Evolutionary conservation across 2,329 filamentous ascomycete species (phyloP).

Genomic region (Diplodia mutila): DNA sequence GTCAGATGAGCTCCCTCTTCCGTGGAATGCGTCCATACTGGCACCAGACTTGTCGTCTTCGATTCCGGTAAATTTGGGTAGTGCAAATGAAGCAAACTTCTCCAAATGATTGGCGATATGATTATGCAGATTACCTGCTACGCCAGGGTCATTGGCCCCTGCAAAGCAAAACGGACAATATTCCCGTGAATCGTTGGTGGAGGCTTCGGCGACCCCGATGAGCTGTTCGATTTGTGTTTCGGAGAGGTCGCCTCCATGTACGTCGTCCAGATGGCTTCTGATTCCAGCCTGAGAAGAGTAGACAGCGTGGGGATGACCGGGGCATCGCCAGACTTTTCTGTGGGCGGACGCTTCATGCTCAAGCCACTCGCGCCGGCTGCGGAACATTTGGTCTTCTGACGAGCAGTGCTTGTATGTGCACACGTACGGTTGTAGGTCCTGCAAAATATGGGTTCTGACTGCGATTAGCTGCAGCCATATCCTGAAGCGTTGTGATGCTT

Average conservation of each 20-base stretch:
- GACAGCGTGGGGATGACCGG: slow-evolving; percentile 38
- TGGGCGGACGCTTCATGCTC: slow-evolving; percentile 42
- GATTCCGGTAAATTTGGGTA: slow-evolving; percentile 32
- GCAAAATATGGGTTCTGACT: slow-evolving; percentile 38
- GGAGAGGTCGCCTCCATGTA: slow-evolving; percentile 37
- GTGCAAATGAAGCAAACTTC: slow-evolving; percentile 40
- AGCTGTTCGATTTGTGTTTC: slow-evolving; percentile 37
- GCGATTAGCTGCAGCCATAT: neutral
- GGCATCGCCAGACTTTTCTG: slow-evolving; percentile 43
- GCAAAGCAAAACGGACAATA: slow-evolving; percentile 41
- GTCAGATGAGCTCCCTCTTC: slow-evolving; percentile 27
- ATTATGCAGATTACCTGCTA: slow-evolving; percentile 35
- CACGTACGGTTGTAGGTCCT: slow-evolving; percentile 44
- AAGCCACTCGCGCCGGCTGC: slow-evolving; percentile 43
- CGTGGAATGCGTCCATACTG: slow-evolving; percentile 39
- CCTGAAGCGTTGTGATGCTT: neutral
- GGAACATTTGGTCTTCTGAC: slow-evolving; percentile 37
- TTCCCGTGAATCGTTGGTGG: slow-evolving; percentile 36
- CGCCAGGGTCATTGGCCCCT: slow-evolving; percentile 27
- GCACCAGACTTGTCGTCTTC: slow-evolving; percentile 37
- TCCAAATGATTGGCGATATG: slow-evolving; percentile 44
- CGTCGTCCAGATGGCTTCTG: slow-evolving; percentile 37
- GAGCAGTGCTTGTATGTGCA: slow-evolving; percentile 42
- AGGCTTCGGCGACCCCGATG: slow-evolving; percentile 39
- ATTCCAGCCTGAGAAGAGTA: slow-evolving; percentile 34